Conservation (phyloP, 2,329 filamentous ascomycete genomes). For the Lasiodiplodia sp. region DNA sequence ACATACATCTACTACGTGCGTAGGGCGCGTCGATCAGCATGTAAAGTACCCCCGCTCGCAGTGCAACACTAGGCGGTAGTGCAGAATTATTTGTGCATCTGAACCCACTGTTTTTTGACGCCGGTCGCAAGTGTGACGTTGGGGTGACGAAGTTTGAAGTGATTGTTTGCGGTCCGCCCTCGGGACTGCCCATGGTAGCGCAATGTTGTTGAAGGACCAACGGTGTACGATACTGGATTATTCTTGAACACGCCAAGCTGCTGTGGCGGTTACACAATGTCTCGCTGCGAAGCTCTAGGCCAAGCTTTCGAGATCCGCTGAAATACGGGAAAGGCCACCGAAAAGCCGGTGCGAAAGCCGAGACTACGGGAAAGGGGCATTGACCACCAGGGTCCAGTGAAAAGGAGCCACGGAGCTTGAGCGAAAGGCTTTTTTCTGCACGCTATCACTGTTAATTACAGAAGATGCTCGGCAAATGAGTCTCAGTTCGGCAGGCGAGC, state of each 20-base stretch:
- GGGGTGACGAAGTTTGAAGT: no score
- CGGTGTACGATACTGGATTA: not conserved
- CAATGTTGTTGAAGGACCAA: not conserved
- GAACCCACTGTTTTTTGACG: not conserved
- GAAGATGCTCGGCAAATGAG: not conserved
- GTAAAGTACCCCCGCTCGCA: not conserved
- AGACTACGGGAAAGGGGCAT: not conserved
- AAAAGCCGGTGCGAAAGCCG: not conserved
- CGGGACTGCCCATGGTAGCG: no score
- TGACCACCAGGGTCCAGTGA: not conserved
- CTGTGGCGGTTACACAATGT: not conserved
- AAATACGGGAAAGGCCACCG: not conserved
- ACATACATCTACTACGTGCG: no score
- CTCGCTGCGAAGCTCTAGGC: constrained; percentile 6
- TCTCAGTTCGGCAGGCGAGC: not conserved
- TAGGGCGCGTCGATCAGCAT: not conserved
- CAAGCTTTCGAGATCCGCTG: constrained; percentile 16
- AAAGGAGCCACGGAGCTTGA: not conserved
- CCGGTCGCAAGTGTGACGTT: not conserved
- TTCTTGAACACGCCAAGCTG: no score
- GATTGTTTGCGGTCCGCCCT: not conserved
- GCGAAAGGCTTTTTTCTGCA: not conserved
- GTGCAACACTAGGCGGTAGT: not conserved
- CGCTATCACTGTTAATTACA: not conserved
- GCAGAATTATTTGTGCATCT: not conserved